Evolutionary conservation across 2,329 filamentous ascomycete genomes (phyloP).

Genomic region (Sporothrix euskadiensis): DNA sequence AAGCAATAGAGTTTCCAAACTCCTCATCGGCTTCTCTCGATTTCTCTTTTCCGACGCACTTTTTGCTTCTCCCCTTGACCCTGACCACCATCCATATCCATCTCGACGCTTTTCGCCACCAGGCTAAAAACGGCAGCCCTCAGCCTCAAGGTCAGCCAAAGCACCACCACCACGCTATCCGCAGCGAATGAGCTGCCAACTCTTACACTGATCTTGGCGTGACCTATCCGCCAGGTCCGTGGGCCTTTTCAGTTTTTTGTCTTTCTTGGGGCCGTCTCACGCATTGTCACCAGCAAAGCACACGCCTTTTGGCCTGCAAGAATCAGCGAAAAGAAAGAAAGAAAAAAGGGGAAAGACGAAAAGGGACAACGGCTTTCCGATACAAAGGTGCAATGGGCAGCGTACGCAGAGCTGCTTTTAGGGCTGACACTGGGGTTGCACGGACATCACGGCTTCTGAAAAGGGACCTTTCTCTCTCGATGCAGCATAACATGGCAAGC

Average conservation of each 20-base stretch:
- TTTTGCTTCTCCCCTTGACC: neutral
- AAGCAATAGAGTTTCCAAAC: neutral
- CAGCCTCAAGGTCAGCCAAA: slow-evolving; percentile 21
- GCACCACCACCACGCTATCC: slow-evolving; percentile 13
- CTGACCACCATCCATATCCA: slow-evolving; percentile 18
- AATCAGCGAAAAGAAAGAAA: neutral
- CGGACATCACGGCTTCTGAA: slow-evolving; percentile 6
- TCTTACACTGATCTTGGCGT: slow-evolving; percentile 20
- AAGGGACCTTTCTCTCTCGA: neutral
- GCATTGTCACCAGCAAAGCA: neutral
- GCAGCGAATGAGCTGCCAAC: slow-evolving; percentile 21
- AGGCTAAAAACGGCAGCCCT: slow-evolving; percentile 23
- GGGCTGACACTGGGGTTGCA: slow-evolving; percentile 9
- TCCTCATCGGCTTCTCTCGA: too few relatives aligned
- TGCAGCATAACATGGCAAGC: neutral
- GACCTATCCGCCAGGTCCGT: neutral
- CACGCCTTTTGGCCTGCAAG: slow-evolving; percentile 1
- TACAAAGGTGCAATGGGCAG: neutral
- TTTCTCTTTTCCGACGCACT: neutral
- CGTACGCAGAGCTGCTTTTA: neutral
- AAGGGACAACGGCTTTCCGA: neutral
- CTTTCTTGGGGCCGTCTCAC: slow-evolving; percentile 1
- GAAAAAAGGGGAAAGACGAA: neutral
- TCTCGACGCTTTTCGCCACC: slow-evolving; percentile 16
- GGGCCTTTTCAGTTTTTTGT: neutral